Evolutionary conservation across 2,329 filamentous ascomycete genomes (phyloP).

Genomic region (Pyrenophora tritici-repentis): DNA sequence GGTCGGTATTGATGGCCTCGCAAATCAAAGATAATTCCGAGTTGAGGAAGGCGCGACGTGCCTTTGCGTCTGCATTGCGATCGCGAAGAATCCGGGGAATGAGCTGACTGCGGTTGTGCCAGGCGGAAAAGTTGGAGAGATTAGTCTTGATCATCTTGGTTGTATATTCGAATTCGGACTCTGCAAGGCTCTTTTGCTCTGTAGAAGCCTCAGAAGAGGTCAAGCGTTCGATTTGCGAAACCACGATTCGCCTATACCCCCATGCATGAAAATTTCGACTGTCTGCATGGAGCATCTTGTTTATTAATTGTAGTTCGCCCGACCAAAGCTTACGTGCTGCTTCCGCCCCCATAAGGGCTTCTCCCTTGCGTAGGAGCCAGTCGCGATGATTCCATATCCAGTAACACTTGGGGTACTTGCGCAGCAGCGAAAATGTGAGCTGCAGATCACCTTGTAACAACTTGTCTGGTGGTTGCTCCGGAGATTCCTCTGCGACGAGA

Average conservation of each 20-base stretch:
- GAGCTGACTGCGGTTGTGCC: slow-evolving; percentile 87
- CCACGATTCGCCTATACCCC: slow-evolving; percentile 83
- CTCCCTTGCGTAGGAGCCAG: slow-evolving; percentile 79
- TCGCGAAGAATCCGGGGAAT: slow-evolving; percentile 77
- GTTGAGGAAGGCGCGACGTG: slow-evolving; percentile 72
- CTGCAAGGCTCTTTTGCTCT: slow-evolving; percentile 63
- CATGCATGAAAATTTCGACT: slow-evolving; percentile 95
- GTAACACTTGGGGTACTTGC: slow-evolving; percentile 93
- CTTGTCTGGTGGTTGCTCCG: slow-evolving; percentile 48
- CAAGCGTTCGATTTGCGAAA: slow-evolving; percentile 72
- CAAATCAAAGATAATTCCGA: slow-evolving; percentile 77
- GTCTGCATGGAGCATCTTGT: slow-evolving; percentile 87
- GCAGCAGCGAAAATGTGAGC: slow-evolving; percentile 83
- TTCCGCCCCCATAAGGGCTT: slow-evolving; percentile 62
- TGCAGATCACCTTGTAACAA: slow-evolving; percentile 73
- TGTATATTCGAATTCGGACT: slow-evolving; percentile 86
- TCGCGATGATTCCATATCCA: slow-evolving; percentile 98
- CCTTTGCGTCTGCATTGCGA: slow-evolving; percentile 65
- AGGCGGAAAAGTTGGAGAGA: slow-evolving; percentile 94
- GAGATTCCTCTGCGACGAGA: slow-evolving; percentile 53
- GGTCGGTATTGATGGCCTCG: slow-evolving; percentile 81
- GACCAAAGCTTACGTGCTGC: slow-evolving; percentile 74
- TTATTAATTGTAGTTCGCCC: slow-evolving; percentile 78
- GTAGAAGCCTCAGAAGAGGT: background rate
- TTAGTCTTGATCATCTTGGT: slow-evolving; percentile 84